phyloP scores from a whole-genome alignment of 2,329 filamentous ascomycete species.

The Monosporascus cannonballus region DNA sequence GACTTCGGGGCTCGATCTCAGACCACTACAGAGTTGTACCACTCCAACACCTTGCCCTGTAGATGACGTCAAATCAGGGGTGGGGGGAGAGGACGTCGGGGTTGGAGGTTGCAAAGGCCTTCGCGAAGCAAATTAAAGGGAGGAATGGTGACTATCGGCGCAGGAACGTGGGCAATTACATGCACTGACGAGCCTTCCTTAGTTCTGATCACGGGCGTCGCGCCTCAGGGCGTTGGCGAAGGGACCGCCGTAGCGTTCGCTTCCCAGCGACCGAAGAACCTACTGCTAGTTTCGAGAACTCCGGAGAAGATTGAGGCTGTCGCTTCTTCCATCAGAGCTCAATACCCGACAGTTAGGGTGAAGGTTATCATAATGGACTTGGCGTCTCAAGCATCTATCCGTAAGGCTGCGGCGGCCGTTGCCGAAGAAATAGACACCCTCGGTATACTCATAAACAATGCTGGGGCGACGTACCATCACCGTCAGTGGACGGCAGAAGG shows the following conservation, averaged over 20 bases:
- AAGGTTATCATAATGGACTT: slow-evolving; percentile 31
- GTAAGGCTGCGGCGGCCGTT: slow-evolving; percentile 30
- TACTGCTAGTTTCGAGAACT: slow-evolving; percentile 41
- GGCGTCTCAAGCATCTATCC: slow-evolving; percentile 29
- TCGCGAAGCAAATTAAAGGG: slow-evolving; percentile 18
- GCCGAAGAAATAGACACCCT: slow-evolving; percentile 25
- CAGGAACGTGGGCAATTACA: slow-evolving; percentile 10
- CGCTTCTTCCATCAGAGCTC: slow-evolving; percentile 27
- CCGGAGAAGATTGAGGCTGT: slow-evolving; percentile 34
- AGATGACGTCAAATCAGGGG: slow-evolving; percentile 22
- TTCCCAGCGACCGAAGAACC: slow-evolving; percentile 32
- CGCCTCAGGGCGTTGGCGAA: slow-evolving; percentile 35
- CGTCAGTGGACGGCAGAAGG: slow-evolving; percentile 36
- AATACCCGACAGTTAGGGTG: slow-evolving; percentile 29
- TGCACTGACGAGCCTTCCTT: slow-evolving; percentile 5
- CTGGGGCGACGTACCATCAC: slow-evolving; percentile 29
- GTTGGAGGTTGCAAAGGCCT: slow-evolving; percentile 27
- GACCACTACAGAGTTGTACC: neutral
- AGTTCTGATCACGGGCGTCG: slow-evolving; percentile 38
- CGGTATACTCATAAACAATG: slow-evolving; percentile 39
- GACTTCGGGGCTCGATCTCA: neutral
- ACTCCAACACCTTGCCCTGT: neutral
- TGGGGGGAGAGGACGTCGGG: slow-evolving; percentile 28
- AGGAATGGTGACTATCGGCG: slow-evolving; percentile 18
- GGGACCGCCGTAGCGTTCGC: slow-evolving; percentile 37